A percentile compares a stretch with the other conserved stretches of the same genome.
Evolutionary conservation across 768 basidiomycete species (phyloP).

Genomic region (Pleurotus platypus): DNA sequence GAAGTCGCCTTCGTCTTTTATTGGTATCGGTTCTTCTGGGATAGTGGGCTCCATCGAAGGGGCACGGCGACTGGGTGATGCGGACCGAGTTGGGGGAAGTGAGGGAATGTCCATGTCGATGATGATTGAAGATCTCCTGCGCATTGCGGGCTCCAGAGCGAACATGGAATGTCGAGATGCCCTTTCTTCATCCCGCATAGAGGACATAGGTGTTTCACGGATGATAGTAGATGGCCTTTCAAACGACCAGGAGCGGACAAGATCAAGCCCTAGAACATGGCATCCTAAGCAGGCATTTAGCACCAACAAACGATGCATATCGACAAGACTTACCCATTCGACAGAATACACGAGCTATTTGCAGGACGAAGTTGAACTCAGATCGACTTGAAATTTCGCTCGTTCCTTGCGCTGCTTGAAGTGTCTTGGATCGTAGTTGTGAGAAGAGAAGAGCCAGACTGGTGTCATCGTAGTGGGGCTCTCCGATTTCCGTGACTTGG

Average conservation of each 20-base stretch:
- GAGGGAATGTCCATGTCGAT: slow-evolving; percentile 87
- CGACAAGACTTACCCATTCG: slow-evolving; percentile 72
- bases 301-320: not conserved
- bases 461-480: slow-evolving; percentile 91
- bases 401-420: slow-evolving; percentile 91
- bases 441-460: slow-evolving; percentile 88
- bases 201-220: slow-evolving; percentile 17
- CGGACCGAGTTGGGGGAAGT: slow-evolving; percentile 50
- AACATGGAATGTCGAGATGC: slow-evolving; percentile 47
- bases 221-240: slow-evolving; percentile 59
- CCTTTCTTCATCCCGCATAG: slow-evolving; percentile 27
- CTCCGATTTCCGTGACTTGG: slow-evolving; percentile 62
- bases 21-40: slow-evolving; percentile 31
- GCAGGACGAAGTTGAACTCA: slow-evolving; percentile 95
- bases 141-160: slow-evolving; percentile 47
- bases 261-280: slow-evolving; percentile 85
- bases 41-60: slow-evolving; percentile 24
- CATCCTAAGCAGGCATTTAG: slow-evolving; percentile 56
- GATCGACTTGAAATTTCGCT: slow-evolving; percentile 83
- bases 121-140: slow-evolving; percentile 69
- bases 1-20: slow-evolving; percentile 42
- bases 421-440: slow-evolving; percentile 82
- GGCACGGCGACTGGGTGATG: slow-evolving; percentile 39
- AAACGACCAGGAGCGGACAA: slow-evolving; percentile 91
- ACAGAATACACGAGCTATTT: slow-evolving; percentile 91